These are phyloP conservation scores for Hypomyces rosellus DNA, from an alignment of 2,329 filamentous ascomycete genomes.

Conservation along the genomic window DNA sequence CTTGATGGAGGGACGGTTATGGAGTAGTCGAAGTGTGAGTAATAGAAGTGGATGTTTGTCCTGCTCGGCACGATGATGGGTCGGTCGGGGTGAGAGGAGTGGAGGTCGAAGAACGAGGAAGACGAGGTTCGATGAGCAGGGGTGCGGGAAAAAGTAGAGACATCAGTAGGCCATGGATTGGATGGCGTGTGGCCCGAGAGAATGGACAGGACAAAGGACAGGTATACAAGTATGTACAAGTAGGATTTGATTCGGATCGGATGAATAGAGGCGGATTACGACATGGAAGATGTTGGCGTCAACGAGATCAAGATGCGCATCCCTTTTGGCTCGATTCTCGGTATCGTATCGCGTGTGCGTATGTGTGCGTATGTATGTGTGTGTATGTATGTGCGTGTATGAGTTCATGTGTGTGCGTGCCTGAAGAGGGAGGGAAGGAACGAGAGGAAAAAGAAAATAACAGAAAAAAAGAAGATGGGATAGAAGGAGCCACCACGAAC, in stretches of 20 bases:
- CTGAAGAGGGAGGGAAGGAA: conserved; percentile 4
- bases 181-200: neutral
- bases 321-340: neutral
- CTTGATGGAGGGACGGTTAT: conserved; percentile 10
- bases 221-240: too few relatives aligned
- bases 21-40: too few relatives aligned
- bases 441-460: conserved; percentile 9
- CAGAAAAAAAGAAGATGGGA: conserved; percentile 7
- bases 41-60: neutral
- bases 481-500: neutral
- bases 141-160: neutral
- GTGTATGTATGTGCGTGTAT: conserved; percentile 16
- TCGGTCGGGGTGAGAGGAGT: conserved; percentile 14
- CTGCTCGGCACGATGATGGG: neutral
- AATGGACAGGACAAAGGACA: too few relatives aligned
- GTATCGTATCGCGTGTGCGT: neutral
- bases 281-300: too few relatives aligned
- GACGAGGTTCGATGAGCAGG: neutral
- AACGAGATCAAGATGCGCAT: too few relatives aligned
- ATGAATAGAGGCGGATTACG: too few relatives aligned
- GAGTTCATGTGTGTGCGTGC: neutral
- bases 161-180: neutral
- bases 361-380: neutral
- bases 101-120: conserved; percentile 17
- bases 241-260: too few relatives aligned